phyloP scores from a whole-genome alignment of 768 basidiomycete species.

The Boletus sp. region DNA sequence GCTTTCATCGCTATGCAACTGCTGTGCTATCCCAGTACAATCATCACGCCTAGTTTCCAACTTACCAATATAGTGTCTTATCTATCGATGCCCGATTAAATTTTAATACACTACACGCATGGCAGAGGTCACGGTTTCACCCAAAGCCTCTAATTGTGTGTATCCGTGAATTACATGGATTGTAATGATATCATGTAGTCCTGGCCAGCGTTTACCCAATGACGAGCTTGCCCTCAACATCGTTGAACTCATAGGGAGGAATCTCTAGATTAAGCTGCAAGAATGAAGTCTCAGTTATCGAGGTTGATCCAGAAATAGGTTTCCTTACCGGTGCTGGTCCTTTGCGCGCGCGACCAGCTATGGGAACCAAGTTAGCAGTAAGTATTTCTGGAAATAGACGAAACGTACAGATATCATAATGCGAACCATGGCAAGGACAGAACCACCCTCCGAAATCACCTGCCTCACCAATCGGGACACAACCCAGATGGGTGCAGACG shows the following conservation, averaged over 20 bases:
- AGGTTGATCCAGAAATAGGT: neutral
- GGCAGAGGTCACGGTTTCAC: conserved; percentile 2
- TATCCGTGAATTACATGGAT: conserved; percentile 18
- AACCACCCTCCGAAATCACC: conserved; percentile 99
- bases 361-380: conserved; percentile 14
- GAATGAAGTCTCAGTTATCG: conserved; percentile 10
- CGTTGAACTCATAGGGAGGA: conserved; percentile 84
- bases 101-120: no score
- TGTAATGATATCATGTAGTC: conserved; percentile 10
- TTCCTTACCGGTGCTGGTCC: conserved; percentile 89
- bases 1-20: neutral
- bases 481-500: conserved; percentile 97
- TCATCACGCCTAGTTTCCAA: neutral
- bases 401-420: conserved; percentile 89
- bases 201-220: conserved; percentile 57
- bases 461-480: conserved; percentile 96
- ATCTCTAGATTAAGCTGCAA: conserved; percentile 89
- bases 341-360: conserved; percentile 92
- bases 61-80: neutral
- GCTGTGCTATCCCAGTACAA: neutral
- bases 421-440: conserved; percentile 99
- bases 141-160: conserved; percentile 24
- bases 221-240: conserved; percentile 81
- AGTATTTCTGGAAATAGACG: neutral
- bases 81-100: neutral